Conservation (phyloP, 2,329 filamentous ascomycete species). For the Hypoxylon rubiginosum region DNA sequence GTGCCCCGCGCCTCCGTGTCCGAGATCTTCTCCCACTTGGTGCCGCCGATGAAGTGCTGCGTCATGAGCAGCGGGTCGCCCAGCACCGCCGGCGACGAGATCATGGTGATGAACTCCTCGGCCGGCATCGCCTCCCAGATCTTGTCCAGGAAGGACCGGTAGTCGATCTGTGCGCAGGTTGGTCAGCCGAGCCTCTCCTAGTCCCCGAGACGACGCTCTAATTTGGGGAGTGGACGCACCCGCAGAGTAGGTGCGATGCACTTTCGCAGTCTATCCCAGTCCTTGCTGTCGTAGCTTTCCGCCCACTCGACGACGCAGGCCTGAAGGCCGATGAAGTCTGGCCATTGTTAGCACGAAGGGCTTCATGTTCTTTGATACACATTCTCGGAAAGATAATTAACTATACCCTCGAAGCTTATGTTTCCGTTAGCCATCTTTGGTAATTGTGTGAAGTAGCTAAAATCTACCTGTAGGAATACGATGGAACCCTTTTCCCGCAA, state of each 20-base stretch:
- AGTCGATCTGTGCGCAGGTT: conserved; percentile 72
- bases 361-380: neutral
- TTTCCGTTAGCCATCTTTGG: conserved; percentile 37
- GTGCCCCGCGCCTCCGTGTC: conserved; percentile 71
- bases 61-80: conserved; percentile 73
- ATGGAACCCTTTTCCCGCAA: neutral
- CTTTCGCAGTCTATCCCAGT: conserved; percentile 70
- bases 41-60: conserved; percentile 73
- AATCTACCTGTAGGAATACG: neutral
- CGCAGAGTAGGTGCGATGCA: conserved; percentile 73
- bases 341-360: conserved; percentile 5
- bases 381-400: neutral
- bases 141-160: conserved; percentile 73
- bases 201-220: neutral
- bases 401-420: conserved; percentile 47
- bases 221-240: conserved; percentile 54
- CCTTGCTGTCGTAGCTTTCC: conserved; percentile 74
- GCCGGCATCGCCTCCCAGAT: conserved; percentile 73
- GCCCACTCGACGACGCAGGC: conserved; percentile 67
- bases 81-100: conserved; percentile 68
- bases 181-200: conserved; percentile 9
- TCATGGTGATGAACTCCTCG: conserved; percentile 72
- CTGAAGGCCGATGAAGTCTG: conserved; percentile 52
- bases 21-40: conserved; percentile 69
- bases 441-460: neutral